A percentile compares a stretch with the other conserved stretches of the same genome.
phyloP scores from a whole-genome alignment of 495 filamentous ascomycete species.

The Neurospora sp. region DNA sequence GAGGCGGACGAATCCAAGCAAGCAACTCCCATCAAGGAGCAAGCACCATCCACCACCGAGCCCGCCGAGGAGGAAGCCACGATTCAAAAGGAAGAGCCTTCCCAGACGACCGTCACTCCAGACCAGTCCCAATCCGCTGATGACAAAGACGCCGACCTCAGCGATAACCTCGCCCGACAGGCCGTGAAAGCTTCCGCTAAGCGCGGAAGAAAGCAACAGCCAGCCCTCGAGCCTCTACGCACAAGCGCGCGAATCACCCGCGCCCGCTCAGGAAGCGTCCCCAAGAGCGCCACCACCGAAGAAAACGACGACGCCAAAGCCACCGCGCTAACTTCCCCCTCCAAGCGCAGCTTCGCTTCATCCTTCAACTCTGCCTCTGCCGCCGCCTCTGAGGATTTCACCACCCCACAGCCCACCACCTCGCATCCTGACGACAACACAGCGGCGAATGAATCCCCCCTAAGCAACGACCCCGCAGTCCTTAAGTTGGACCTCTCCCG shows the following conservation, averaged over 20 bases:
- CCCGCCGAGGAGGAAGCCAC: conserved; percentile 10
- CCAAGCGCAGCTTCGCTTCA: conserved; percentile 10
- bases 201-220: conserved; percentile 9
- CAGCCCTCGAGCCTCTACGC: conserved; percentile 14
- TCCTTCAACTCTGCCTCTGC: conserved; percentile 7
- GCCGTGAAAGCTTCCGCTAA: conserved; percentile 17
- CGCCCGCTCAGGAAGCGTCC: conserved; percentile 18
- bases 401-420: neutral
- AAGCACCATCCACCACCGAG: neutral
- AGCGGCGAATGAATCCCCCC: too few species aligned
- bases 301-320: conserved; percentile 10
- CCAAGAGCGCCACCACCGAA: conserved; percentile 10
- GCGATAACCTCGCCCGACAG: conserved; percentile 26
- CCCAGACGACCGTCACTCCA: neutral
- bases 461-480: neutral
- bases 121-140: neutral
- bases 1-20: conserved; percentile 3
- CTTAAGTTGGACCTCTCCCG: conserved; percentile 15
- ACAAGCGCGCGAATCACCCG: conserved; percentile 14
- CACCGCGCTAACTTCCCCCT: conserved; percentile 8
- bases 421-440: neutral
- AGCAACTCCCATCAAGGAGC: neutral
- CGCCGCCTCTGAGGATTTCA: neutral
- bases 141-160: conserved; percentile 15
- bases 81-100: neutral